phyloP scores from a whole-genome alignment of 306 rosid species.

The Neltuma alba region DNA sequence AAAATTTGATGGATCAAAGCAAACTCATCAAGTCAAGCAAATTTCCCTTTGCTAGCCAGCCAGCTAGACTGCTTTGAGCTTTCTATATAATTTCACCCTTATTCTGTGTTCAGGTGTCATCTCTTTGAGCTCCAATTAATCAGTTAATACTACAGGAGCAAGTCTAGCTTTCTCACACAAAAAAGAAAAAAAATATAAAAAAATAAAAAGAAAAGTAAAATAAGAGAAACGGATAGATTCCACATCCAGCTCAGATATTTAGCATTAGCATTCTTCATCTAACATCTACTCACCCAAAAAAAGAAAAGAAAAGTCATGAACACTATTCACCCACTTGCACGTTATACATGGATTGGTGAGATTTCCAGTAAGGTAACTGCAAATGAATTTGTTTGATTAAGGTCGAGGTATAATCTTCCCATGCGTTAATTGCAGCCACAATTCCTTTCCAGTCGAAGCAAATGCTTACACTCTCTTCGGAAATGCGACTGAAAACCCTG shows the following conservation, averaged over 20 bases:
- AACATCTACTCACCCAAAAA: not conserved
- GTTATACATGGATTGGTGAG: constrained; percentile 59
- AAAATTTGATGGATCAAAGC: not conserved
- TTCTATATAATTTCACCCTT: not conserved
- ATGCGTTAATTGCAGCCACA: constrained; percentile 45
- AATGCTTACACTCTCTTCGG: constrained; percentile 26
- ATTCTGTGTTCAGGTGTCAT: not conserved
- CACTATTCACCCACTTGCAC: constrained; percentile 42
- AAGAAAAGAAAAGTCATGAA: not conserved
- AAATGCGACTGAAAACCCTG: constrained; percentile 39
- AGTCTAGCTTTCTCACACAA: not conserved
- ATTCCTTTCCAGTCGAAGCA: constrained; percentile 56
- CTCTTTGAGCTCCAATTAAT: not conserved
- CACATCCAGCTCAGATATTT: not conserved
- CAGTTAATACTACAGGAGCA: not conserved
- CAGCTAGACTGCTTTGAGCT: too few species aligned
- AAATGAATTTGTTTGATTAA: constrained; percentile 49
- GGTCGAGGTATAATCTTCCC: constrained; percentile 57
- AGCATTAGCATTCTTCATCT: not conserved
- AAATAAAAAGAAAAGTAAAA: not conserved
- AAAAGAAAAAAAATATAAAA: not conserved
- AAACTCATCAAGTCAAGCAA: not conserved
- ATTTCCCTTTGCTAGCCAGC: not conserved
- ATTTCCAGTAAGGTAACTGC: constrained; percentile 65
- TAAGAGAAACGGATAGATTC: not conserved